Conservation (phyloP, 768 basidiomycete species). For the Tylopilus felleus region DNA sequence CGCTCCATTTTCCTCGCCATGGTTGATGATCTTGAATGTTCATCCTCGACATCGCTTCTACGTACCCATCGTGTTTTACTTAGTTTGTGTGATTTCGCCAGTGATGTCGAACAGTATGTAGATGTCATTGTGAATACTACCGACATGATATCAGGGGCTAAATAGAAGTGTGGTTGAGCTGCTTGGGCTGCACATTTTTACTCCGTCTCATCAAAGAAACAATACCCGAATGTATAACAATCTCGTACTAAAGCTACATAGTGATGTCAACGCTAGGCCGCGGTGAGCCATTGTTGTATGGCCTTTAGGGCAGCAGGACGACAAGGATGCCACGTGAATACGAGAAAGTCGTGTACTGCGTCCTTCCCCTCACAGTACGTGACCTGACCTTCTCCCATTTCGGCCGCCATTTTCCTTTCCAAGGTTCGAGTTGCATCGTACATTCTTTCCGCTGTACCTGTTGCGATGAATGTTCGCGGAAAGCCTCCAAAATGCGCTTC, state of each 20-base stretch:
- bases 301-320: slow-evolving; percentile 43
- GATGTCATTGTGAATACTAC: neutral
- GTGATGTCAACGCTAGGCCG: neutral
- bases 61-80: neutral
- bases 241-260: neutral
- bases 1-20: neutral
- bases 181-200: too few relatives aligned
- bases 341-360: slow-evolving; percentile 52
- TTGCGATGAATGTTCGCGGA: slow-evolving; percentile 57
- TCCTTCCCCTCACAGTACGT: slow-evolving; percentile 49
- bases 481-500: slow-evolving; percentile 47
- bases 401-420: slow-evolving; percentile 45
- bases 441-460: slow-evolving; percentile 56
- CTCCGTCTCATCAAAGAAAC: neutral
- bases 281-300: slow-evolving; percentile 45
- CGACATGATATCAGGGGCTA: too few relatives aligned
- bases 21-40: neutral
- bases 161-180: too few relatives aligned
- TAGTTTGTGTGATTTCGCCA: neutral
- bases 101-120: neutral
- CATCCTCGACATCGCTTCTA: neutral
- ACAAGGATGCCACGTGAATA: slow-evolving; percentile 51
- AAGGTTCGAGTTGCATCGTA: slow-evolving; percentile 50
- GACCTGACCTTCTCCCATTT: slow-evolving; percentile 45
- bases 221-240: neutral